Evolutionary conservation across 169 alveolate species (phyloP).

Genomic region (Blepharisma undulans): DNA sequence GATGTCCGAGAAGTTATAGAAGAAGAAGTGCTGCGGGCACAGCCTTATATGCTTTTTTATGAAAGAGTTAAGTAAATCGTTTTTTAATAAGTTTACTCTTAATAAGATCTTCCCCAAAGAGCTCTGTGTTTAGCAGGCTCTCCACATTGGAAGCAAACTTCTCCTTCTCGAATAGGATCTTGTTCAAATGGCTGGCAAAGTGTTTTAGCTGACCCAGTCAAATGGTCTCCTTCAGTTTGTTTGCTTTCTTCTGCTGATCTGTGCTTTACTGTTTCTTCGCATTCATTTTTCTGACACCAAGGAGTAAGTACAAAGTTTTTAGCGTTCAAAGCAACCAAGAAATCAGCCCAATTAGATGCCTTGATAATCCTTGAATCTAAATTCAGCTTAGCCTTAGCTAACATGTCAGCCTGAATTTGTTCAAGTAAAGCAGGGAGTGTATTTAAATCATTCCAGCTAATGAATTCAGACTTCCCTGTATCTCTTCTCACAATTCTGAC

Average conservation of each 20-base stretch:
- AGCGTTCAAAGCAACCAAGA: constrained; percentile 74
- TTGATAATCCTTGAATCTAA: constrained; percentile 63
- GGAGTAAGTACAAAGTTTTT: constrained; percentile 77
- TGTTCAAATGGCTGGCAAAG: constrained; percentile 83
- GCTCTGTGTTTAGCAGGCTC: constrained; percentile 68
- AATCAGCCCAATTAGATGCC: constrained; percentile 78
- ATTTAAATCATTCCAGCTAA: constrained; percentile 48
- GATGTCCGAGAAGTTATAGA: background rate
- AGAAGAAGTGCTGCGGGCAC: constrained; percentile 14
- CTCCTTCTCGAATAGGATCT: constrained; percentile 61
- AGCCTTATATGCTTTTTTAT: constrained; percentile 39
- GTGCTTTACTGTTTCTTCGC: constrained; percentile 81
- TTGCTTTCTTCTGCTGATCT: constrained; percentile 78
- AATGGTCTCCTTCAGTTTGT: constrained; percentile 67
- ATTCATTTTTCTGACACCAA: constrained; percentile 82
- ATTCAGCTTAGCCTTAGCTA: constrained; percentile 59
- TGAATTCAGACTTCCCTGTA: constrained; percentile 74
- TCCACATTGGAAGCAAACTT: constrained; percentile 81
- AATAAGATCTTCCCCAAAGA: constrained; percentile 88
- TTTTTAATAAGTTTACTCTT: constrained; percentile 27
- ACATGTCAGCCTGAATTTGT: constrained; percentile 78
- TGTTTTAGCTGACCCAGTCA: constrained; percentile 87
- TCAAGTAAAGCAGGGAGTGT: constrained; percentile 68
- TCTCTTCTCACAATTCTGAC: constrained; percentile 90
- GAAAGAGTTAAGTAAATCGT: background rate